A percentile compares a stretch with the other conserved stretches of the same genome.
These are phyloP conservation scores for Novymonas esmeraldas DNA, from an alignment of 208 protist species.

Conservation along the genomic window DNA sequence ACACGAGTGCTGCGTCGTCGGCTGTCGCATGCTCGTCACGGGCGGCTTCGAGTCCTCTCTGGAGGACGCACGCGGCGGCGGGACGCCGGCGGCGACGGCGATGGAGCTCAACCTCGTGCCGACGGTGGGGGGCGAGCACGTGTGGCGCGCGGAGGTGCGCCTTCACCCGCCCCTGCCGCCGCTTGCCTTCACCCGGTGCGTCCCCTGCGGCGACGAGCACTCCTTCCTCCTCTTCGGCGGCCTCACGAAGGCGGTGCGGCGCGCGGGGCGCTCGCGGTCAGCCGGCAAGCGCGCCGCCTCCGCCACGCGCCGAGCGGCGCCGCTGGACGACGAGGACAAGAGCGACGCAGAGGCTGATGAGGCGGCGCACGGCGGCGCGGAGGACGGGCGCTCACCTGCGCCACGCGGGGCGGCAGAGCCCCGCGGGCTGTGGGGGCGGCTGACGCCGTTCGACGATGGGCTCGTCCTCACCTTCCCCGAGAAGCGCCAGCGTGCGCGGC, in stretches of 20 bases:
- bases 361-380: background rate
- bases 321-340: background rate
- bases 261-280: background rate
- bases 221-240: slow-evolving; percentile 85
- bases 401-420: background rate
- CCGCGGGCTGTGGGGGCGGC: slow-evolving; percentile 23
- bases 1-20: slow-evolving; percentile 73
- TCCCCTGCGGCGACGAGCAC: slow-evolving; percentile 73
- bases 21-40: slow-evolving; percentile 70
- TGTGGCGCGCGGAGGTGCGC: slow-evolving; percentile 44
- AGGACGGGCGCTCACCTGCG: background rate
- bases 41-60: slow-evolving; percentile 75
- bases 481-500: slow-evolving; percentile 11
- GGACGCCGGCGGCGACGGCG: slow-evolving; percentile 26
- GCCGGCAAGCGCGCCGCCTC: slow-evolving; percentile 14
- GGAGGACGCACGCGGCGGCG: slow-evolving; percentile 27
- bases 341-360: slow-evolving; percentile 9
- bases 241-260: slow-evolving; percentile 39
- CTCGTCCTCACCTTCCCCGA: slow-evolving; percentile 69
- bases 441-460: slow-evolving; percentile 61
- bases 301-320: slow-evolving; percentile 4
- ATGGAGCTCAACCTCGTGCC: slow-evolving; percentile 73
- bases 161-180: slow-evolving; percentile 53
- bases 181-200: slow-evolving; percentile 58
- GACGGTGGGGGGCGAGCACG: slow-evolving; percentile 49